Evolutionary conservation across 1,139 yeast genomes (phyloP).

Genomic region (Saccharomyces hybrid): DNA sequence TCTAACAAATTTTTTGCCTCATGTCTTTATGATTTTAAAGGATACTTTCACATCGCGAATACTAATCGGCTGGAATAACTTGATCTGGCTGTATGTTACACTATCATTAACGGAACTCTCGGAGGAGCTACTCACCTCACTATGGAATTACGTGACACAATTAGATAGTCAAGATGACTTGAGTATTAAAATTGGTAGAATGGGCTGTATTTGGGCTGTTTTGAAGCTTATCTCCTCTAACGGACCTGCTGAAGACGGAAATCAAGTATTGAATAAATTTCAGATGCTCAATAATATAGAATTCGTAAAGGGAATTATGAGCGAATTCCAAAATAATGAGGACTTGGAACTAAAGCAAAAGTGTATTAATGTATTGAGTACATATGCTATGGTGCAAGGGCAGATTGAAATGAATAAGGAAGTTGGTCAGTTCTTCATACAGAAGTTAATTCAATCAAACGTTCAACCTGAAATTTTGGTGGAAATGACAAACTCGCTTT

Average conservation of each 20-base stretch:
- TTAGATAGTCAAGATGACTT: slow-evolving; percentile 27
- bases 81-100: slow-evolving; percentile 43
- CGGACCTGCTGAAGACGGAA: slow-evolving; percentile 1
- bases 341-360: slow-evolving; percentile 23
- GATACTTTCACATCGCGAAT: slow-evolving; percentile 45
- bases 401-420: slow-evolving; percentile 40
- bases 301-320: slow-evolving; percentile 19
- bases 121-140: background rate
- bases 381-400: slow-evolving; percentile 44
- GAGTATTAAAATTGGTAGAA: slow-evolving; percentile 40
- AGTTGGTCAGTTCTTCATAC: slow-evolving; percentile 44
- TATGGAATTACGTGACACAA: slow-evolving; percentile 18
- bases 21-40: slow-evolving; percentile 37
- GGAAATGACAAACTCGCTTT: slow-evolving; percentile 58
- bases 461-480: slow-evolving; percentile 37
- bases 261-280: slow-evolving; percentile 14
- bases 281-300: slow-evolving; percentile 19
- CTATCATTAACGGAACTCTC: slow-evolving; percentile 13
- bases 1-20: slow-evolving; percentile 36
- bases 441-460: slow-evolving; percentile 24
- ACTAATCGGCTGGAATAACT: slow-evolving; percentile 62
- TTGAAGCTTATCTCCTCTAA: slow-evolving; percentile 33
- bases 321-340: slow-evolving; percentile 18
- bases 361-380: slow-evolving; percentile 45
- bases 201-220: slow-evolving; percentile 59